Conservation (phyloP, 31 red algal genomes). For the Porphyra umbilicalis region DNA sequence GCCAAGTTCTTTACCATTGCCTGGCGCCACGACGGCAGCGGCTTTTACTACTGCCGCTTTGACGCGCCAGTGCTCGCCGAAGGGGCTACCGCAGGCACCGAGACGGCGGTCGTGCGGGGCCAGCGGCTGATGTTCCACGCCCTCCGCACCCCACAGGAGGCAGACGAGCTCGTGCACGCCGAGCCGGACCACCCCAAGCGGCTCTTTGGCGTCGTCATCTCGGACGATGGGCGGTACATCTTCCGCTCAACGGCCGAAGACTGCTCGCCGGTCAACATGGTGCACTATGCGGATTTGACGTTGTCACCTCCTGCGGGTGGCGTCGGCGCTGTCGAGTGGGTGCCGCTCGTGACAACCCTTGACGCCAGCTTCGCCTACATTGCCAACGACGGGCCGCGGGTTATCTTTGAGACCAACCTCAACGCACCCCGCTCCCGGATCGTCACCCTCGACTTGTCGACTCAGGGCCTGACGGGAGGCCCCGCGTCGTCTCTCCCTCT, state of each 20-base stretch:
- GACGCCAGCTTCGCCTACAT: constrained; percentile 58
- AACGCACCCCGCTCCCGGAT: constrained; percentile 67
- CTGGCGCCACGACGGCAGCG: constrained; percentile 53
- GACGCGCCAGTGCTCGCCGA: constrained; percentile 40
- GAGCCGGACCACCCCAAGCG: constrained; percentile 52
- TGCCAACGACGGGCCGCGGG: constrained; percentile 45
- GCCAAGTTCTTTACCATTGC: constrained; percentile 67
- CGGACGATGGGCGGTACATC: constrained; percentile 66
- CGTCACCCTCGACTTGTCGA: constrained; percentile 24
- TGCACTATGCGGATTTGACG: constrained; percentile 50
- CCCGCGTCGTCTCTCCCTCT: not conserved
- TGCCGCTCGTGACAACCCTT: not conserved
- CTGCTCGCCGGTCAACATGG: constrained; percentile 58
- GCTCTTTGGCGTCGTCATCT: constrained; percentile 27
- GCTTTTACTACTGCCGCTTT: constrained; percentile 78
- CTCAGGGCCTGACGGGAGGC: constrained; percentile 7
- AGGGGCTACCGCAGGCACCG: constrained; percentile 45
- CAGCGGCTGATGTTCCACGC: constrained; percentile 51
- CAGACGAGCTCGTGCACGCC: constrained; percentile 41
- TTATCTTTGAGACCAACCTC: constrained; percentile 59
- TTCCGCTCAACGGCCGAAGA: constrained; percentile 31
- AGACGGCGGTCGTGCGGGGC: constrained; percentile 37
- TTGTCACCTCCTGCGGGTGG: not conserved
- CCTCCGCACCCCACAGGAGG: constrained; percentile 41
- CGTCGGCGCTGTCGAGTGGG: not conserved